Evolutionary conservation across 306 rosid genomes (phyloP).

Genomic region (Quercus glauca): DNA sequence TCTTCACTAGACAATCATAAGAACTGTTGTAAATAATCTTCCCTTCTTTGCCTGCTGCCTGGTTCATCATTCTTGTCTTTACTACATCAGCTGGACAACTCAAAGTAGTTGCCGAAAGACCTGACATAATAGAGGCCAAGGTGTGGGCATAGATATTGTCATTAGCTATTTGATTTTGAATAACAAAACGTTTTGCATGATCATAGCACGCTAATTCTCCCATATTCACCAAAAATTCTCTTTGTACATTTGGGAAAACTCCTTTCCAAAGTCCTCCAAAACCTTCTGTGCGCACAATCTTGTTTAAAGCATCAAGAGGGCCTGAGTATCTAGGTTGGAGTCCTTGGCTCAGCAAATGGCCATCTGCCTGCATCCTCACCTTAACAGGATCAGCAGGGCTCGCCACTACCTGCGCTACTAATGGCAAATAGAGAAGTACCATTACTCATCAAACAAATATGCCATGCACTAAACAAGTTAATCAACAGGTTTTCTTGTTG

Average conservation of each 20-base stretch:
- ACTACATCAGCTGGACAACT: slow-evolving; percentile 96
- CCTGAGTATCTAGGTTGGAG: slow-evolving; percentile 69
- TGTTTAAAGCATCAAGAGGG: slow-evolving; percentile 62
- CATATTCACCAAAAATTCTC: slow-evolving; percentile 90
- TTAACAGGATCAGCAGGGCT: slow-evolving; percentile 95
- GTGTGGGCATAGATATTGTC: slow-evolving; percentile 76
- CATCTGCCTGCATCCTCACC: slow-evolving; percentile 93
- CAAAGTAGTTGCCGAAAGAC: slow-evolving; percentile 66
- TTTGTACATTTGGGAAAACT: slow-evolving; percentile 75
- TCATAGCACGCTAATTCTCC: slow-evolving; percentile 89
- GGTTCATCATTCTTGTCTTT: slow-evolving; percentile 91
- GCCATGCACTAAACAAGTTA: not conserved
- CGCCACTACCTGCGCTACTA: slow-evolving; percentile 66
- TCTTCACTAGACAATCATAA: slow-evolving; percentile 74
- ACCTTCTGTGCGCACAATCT: slow-evolving; percentile 71
- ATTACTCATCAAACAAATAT: slow-evolving; percentile 16
- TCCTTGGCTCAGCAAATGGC: slow-evolving; percentile 57
- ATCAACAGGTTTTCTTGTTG: not conserved
- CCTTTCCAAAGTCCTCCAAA: slow-evolving; percentile 78
- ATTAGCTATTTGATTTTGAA: slow-evolving; percentile 48
- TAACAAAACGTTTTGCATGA: slow-evolving; percentile 70
- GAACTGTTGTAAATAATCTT: slow-evolving; percentile 48
- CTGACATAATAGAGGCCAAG: slow-evolving; percentile 72
- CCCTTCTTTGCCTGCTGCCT: slow-evolving; percentile 45
- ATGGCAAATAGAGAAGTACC: slow-evolving; percentile 24